Evolutionary conservation across 306 rosid species (phyloP).

Genomic region (Arachis hypogaea): DNA sequence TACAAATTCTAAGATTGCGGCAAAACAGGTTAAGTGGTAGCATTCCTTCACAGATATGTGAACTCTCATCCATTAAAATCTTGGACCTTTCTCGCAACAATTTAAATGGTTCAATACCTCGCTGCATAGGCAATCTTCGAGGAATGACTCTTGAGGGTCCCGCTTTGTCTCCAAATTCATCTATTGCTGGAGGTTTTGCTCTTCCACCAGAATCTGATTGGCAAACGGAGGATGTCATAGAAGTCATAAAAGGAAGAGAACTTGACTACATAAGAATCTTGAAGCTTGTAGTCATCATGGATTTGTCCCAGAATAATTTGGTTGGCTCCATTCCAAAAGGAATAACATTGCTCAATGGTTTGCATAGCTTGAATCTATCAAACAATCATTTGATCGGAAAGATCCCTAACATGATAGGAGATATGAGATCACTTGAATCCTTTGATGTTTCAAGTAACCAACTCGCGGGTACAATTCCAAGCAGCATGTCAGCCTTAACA

Average conservation of each 20-base stretch:
- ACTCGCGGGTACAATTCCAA: constrained; percentile 6
- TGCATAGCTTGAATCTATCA: constrained; percentile 8
- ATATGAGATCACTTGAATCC: constrained; percentile 13
- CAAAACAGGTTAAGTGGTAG: too few relatives aligned
- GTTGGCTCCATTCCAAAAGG: neutral
- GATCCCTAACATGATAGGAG: constrained; percentile 6
- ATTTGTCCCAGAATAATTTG: neutral
- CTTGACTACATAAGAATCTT: neutral
- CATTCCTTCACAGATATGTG: too few relatives aligned
- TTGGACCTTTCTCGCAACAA: too few relatives aligned
- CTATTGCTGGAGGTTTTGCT: too few relatives aligned
- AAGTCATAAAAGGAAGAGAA: constrained; percentile 19
- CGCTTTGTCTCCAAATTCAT: too few relatives aligned
- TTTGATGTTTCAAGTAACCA: constrained; percentile 17
- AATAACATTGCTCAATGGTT: neutral
- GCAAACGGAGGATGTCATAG: neutral
- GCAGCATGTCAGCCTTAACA: neutral
- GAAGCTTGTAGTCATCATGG: neutral
- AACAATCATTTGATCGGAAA: neutral
- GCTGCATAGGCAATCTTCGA: too few relatives aligned
- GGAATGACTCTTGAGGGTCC: too few relatives aligned
- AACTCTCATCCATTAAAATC: too few relatives aligned
- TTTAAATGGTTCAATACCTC: too few relatives aligned
- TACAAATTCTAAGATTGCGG: too few relatives aligned
- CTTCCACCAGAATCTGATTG: neutral